phyloP scores from a whole-genome alignment of 192 early-diverging fungal genomes.

The Gonapodya sp. region DNA sequence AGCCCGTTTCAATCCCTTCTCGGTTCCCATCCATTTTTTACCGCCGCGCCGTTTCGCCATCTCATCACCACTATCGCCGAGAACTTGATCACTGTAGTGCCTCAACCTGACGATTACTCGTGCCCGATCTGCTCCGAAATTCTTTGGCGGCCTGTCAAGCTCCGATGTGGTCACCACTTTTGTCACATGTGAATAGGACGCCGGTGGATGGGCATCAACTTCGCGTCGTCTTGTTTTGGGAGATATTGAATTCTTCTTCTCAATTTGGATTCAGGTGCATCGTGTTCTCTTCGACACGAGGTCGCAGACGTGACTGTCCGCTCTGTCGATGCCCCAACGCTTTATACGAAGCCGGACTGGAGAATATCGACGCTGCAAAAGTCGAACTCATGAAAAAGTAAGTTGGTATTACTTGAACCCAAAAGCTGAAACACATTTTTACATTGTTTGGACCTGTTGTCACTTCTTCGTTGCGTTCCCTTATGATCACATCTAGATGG shows the following conservation, averaged over 20 bases:
- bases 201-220: too few species aligned
- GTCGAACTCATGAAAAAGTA: background rate
- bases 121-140: constrained; percentile 63
- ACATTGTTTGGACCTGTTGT: too few species aligned
- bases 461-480: too few species aligned
- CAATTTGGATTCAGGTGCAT: background rate
- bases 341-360: background rate
- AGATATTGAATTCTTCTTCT: too few species aligned
- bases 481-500: background rate
- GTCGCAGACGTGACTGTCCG: background rate
- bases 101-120: constrained; percentile 67
- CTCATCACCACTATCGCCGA: constrained; percentile 53
- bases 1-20: constrained; percentile 40
- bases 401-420: background rate
- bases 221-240: too few species aligned
- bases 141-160: background rate
- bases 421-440: too few species aligned
- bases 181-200: background rate
- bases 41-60: constrained; percentile 39
- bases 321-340: background rate
- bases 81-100: constrained; percentile 59
- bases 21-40: constrained; percentile 36
- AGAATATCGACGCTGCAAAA: background rate
- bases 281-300: background rate
- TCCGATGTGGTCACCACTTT: background rate